Conservation (phyloP, 139 green algal genomes). For the Yamagishiella unicocca region DNA sequence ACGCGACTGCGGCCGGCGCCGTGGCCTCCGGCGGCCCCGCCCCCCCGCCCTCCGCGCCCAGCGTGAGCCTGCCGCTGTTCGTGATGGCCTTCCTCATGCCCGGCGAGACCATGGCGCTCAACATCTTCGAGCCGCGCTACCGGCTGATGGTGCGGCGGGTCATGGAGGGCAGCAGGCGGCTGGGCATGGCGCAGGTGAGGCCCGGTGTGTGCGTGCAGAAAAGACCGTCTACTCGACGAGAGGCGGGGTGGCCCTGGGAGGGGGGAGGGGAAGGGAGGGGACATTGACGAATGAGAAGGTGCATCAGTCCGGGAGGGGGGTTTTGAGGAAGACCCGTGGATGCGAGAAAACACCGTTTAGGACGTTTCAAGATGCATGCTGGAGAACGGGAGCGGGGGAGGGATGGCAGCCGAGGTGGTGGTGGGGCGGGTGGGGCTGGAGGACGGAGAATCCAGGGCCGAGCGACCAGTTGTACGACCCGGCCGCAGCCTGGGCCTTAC, state of each 20-base stretch:
- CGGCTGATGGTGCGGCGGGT: conserved; percentile 88
- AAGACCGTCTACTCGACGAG: no score
- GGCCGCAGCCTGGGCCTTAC: no score
- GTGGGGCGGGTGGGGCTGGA: no score
- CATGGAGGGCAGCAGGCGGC: conserved; percentile 81
- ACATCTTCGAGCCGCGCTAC: conserved; percentile 97
- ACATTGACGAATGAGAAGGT: not conserved
- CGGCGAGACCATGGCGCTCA: conserved; percentile 88
- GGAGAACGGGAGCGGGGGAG: no score
- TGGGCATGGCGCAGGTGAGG: conserved; percentile 75
- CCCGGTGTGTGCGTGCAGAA: no score
- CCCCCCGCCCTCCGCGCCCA: not conserved
- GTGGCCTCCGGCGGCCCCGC: not conserved
- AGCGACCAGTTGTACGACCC: no score
- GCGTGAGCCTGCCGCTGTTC: conserved; percentile 82
- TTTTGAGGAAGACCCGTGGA: no score
- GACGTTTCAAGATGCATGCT: no score
- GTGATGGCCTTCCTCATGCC: conserved; percentile 92
- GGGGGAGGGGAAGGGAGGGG: not conserved
- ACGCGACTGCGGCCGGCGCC: not conserved
- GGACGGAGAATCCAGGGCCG: no score
- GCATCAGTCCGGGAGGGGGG: no score
- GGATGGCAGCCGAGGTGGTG: no score
- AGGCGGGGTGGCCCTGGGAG: not conserved
- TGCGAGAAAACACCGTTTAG: no score